phyloP scores from a whole-genome alignment of 805 yeast genomes.

The Wickerhamomyces pijperi region DNA sequence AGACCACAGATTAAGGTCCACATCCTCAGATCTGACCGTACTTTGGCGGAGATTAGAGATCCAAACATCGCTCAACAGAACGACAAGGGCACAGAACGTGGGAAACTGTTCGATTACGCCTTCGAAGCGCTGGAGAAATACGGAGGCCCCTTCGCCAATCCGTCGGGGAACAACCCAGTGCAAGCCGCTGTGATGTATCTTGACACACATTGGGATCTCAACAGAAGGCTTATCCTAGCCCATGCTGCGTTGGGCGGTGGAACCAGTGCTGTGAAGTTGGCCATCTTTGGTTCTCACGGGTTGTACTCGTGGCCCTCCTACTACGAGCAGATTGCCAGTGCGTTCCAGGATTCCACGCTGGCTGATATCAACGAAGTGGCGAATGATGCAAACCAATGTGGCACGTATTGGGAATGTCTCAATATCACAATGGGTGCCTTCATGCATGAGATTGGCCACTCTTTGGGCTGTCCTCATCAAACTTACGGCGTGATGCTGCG shows the following conservation, averaged over 20 bases:
- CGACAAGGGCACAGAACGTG: constrained; percentile 54
- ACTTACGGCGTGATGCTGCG: constrained; percentile 84
- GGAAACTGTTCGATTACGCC: constrained; percentile 72
- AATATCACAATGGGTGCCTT: constrained; percentile 87
- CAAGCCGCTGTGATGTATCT: constrained; percentile 80
- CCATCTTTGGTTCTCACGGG: constrained; percentile 92
- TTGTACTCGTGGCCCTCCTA: constrained; percentile 86
- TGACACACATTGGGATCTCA: constrained; percentile 76
- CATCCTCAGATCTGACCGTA: constrained; percentile 52
- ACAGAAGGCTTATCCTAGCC: constrained; percentile 47
- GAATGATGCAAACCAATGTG: constrained; percentile 77
- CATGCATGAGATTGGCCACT: constrained; percentile 91
- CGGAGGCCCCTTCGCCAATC: constrained; percentile 39
- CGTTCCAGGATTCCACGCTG: constrained; percentile 63
- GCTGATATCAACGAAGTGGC: constrained; percentile 67
- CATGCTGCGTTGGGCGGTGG: constrained; percentile 98
- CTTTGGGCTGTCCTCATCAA: constrained; percentile 87
- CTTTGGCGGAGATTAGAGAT: constrained; percentile 63
- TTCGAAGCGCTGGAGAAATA: constrained; percentile 52
- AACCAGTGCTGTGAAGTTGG: constrained; percentile 53
- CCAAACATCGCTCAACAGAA: constrained; percentile 85
- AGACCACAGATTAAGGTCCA: constrained; percentile 71
- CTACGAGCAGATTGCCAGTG: constrained; percentile 55
- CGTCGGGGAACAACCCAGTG: constrained; percentile 29
- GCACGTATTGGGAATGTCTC: constrained; percentile 83